Conservation (phyloP, 73 alveolate species). For the Symbiodinium natans region DNA sequence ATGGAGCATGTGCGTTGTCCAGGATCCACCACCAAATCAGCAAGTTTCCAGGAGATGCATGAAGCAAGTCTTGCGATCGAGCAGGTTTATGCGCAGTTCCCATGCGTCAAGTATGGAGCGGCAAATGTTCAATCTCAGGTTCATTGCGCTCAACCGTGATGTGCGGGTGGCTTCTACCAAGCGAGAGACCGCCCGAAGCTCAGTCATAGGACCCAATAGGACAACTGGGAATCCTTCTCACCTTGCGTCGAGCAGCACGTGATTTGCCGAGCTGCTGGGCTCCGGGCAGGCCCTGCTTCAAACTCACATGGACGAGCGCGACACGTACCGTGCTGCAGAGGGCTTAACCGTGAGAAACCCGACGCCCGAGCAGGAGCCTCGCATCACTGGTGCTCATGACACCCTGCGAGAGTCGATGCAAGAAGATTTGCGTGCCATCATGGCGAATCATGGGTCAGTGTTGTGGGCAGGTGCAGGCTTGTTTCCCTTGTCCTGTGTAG, state of each 20-base stretch:
- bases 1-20: too few relatives aligned
- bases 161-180: constrained; percentile 28
- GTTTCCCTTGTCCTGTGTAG: background rate
- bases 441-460: background rate
- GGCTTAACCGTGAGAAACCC: constrained; percentile 80
- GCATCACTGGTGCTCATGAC: background rate
- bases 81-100: background rate
- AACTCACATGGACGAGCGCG: constrained; percentile 87
- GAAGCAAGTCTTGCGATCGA: background rate
- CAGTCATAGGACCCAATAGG: too few relatives aligned
- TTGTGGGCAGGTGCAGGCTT: background rate
- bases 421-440: background rate
- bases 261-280: background rate
- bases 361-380: constrained; percentile 85
- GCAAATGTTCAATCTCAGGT: background rate
- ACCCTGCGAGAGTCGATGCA: background rate
- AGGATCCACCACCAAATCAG: constrained; percentile 88
- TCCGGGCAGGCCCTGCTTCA: constrained; percentile 51
- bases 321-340: constrained; percentile 54
- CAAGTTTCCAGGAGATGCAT: constrained; percentile 24
- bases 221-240: background rate
- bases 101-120: background rate
- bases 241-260: background rate
- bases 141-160: constrained; percentile 75
- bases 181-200: constrained; percentile 58